phyloP scores from a whole-genome alignment of 805 yeast species.

The Saturnispora dispora region DNA sequence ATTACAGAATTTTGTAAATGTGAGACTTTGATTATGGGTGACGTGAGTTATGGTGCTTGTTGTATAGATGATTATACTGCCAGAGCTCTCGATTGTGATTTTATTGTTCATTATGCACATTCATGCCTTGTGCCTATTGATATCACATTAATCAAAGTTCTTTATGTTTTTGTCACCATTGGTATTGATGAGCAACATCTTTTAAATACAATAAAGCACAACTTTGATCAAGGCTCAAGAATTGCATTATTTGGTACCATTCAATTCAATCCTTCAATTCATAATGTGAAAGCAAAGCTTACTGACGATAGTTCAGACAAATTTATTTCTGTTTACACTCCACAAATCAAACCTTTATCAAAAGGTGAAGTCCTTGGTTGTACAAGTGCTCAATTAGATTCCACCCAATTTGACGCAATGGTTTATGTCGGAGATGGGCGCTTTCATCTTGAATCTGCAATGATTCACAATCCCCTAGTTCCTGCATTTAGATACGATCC shows the following conservation, averaged over 20 bases:
- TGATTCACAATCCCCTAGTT: slow-evolving; percentile 92
- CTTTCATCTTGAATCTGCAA: slow-evolving; percentile 88
- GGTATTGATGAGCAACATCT: slow-evolving; percentile 78
- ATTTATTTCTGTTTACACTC: slow-evolving; percentile 61
- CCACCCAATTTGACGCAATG: slow-evolving; percentile 63
- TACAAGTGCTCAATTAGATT: slow-evolving; percentile 75
- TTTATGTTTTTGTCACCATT: slow-evolving; percentile 94
- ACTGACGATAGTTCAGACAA: slow-evolving; percentile 32
- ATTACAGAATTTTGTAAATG: slow-evolving; percentile 82
- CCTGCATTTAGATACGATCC: slow-evolving; percentile 96
- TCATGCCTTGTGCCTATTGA: slow-evolving; percentile 95
- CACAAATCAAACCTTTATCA: slow-evolving; percentile 87
- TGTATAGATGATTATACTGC: slow-evolving; percentile 97
- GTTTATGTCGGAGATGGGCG: slow-evolving; percentile 94
- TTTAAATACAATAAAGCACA: slow-evolving; percentile 61
- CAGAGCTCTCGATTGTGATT: slow-evolving; percentile 83
- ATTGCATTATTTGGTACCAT: slow-evolving; percentile 91
- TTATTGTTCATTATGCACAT: slow-evolving; percentile 94
- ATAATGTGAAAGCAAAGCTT: slow-evolving; percentile 57
- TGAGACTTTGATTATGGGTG: slow-evolving; percentile 94
- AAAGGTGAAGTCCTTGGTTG: slow-evolving; percentile 96
- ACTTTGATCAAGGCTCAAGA: slow-evolving; percentile 54
- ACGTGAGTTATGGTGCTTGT: slow-evolving; percentile 97
- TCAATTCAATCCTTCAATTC: slow-evolving; percentile 93
- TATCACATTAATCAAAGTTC: slow-evolving; percentile 78